These are phyloP conservation scores for Penicillium sp. DNA, from an alignment of 2,329 filamentous ascomycete species.

Conservation along the genomic window DNA sequence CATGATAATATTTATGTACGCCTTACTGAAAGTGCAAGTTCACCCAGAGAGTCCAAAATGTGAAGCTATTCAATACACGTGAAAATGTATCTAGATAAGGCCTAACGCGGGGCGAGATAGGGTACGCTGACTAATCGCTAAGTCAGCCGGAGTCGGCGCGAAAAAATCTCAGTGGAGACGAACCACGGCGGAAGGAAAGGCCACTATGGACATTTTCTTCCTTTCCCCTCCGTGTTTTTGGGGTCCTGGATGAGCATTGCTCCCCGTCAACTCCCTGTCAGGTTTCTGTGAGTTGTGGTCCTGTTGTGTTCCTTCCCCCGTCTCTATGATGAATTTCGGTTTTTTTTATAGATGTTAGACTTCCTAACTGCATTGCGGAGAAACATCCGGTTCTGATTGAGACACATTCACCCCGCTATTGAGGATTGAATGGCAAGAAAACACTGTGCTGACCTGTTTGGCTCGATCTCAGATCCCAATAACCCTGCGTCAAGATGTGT, in stretches of 20 bases:
- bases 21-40: not conserved
- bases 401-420: conserved; percentile 10
- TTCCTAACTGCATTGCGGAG: conserved; percentile 46
- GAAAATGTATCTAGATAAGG: too few relatives aligned
- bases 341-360: conserved; percentile 51
- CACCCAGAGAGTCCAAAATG: not conserved
- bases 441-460: not conserved
- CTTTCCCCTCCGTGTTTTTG: conserved; percentile 16
- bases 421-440: conserved; percentile 4
- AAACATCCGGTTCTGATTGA: conserved; percentile 35
- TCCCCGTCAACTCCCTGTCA: conserved; percentile 10
- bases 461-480: conserved; percentile 19
- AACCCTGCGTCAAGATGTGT: conserved; percentile 52
- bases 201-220: conserved; percentile 19
- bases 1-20: not conserved
- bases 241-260: conserved; percentile 24
- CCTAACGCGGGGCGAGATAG: not conserved
- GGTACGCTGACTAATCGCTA: conserved; percentile 4
- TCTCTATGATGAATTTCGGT: conserved; percentile 42
- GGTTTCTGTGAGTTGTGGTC: conserved; percentile 16
- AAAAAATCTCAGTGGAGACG: conserved; percentile 21
- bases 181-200: conserved; percentile 17
- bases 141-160: conserved; percentile 14
- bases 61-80: not conserved
- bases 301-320: conserved; percentile 1